Evolutionary conservation across 805 yeast genomes (phyloP).

Genomic region (Yarrowia deformans): DNA sequence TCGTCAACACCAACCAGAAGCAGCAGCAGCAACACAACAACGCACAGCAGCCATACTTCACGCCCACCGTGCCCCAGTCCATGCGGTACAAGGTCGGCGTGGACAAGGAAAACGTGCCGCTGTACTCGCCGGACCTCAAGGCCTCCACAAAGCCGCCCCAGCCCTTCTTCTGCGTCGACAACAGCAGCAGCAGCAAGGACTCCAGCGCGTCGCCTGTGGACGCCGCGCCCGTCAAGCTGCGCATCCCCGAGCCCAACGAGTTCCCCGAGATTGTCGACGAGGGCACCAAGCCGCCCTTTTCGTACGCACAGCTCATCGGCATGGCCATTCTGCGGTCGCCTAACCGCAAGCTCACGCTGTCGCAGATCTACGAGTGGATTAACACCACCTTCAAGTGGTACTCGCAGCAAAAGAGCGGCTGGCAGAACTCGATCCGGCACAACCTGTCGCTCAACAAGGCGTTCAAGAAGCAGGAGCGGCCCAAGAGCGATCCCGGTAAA

Average conservation of each 20-base stretch:
- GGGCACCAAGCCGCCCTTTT: constrained; percentile 85
- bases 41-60: constrained; percentile 28
- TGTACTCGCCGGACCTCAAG: constrained; percentile 36
- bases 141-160: constrained; percentile 26
- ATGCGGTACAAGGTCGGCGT: constrained; percentile 27
- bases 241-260: constrained; percentile 41
- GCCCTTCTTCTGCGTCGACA: constrained; percentile 31
- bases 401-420: constrained; percentile 84
- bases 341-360: constrained; percentile 69
- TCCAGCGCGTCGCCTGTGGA: constrained; percentile 5
- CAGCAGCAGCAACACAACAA: constrained; percentile 29
- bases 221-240: constrained; percentile 1
- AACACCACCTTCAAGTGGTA: constrained; percentile 84
- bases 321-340: constrained; percentile 89
- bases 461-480: constrained; percentile 86
- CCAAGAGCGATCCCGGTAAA: constrained; percentile 62
- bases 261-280: constrained; percentile 59
- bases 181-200: not conserved
- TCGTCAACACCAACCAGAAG: constrained; percentile 18
- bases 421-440: constrained; percentile 98
- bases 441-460: constrained; percentile 93
- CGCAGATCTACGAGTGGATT: constrained; percentile 93
- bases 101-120: constrained; percentile 29
- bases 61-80: constrained; percentile 37
- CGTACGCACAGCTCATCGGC: constrained; percentile 92